Evolutionary conservation across 2,329 filamentous ascomycete genomes (phyloP), one percentile per base, ranked within the genome.

Genomic region (Botrytis galanthina): DNA sequence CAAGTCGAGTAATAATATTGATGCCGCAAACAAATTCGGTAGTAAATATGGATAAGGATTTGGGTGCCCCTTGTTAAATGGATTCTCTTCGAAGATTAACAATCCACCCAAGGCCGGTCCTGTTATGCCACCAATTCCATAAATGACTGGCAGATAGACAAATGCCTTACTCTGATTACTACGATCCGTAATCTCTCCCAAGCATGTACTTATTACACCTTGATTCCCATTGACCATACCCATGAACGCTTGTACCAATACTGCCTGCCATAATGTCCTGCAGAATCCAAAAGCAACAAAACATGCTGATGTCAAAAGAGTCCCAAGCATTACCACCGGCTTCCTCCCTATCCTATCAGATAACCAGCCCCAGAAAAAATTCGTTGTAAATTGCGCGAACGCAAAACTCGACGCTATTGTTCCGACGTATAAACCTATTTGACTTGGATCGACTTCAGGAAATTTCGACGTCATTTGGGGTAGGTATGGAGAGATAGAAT

Each of bases 111-210:
- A 83, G 1, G 97, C 90, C 0, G 96, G 96, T 0, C 96, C 96
- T 0, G 95, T 96, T 75, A 99, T 97, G 61, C 93, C 93, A 29
- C 96, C 96, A 48, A 99, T 86, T 6, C 95, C 95, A 82, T 99
- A 99, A n/a, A 98, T 91, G 57, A 98, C 92, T 0, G 96, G 96
- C 60, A 99, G 85, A 84, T 97, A 99, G 2, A 93, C 96, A 79
- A 99, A 99, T 0, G 94, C 96, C 71, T 89, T 88, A 80, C 93
- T 96, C 85, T 99, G 96, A 82, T 99, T 99, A 76, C 92, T 96
- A 72, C 94, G 90, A 81, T 98, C 95, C 2, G 96, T 99, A 70
- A 99, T 92, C 82, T 99, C 96, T 59, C 96, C 96, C 67, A 99
- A 83, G 67, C 95, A 97, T 0, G 96, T 98, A 12, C 94, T 95